Conservation (phyloP, 164 flowering plant genomes). For the Pachysandra terminalis region DNA sequence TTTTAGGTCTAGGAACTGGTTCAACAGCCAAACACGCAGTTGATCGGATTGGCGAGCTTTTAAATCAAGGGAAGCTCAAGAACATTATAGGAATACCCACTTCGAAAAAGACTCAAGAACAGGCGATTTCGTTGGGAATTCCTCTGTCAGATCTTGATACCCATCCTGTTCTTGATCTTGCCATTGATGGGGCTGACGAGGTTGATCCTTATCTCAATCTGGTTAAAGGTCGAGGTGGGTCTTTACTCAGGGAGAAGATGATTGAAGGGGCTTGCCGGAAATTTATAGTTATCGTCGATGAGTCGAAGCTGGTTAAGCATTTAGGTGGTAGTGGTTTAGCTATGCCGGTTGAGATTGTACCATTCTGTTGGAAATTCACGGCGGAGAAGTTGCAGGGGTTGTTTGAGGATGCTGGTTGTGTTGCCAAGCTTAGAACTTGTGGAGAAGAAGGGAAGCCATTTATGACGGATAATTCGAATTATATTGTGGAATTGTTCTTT, state of each 20-base stretch:
- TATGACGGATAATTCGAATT: slow-evolving; percentile 77
- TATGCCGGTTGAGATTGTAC: slow-evolving; percentile 85
- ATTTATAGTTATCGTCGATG: slow-evolving; percentile 80
- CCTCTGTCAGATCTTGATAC: slow-evolving; percentile 78
- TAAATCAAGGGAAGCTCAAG: slow-evolving; percentile 55
- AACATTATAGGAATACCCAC: slow-evolving; percentile 86
- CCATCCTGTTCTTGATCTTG: slow-evolving; percentile 70
- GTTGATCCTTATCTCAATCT: slow-evolving; percentile 76
- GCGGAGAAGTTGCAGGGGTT: slow-evolving; percentile 43
- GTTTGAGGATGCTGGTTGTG: slow-evolving; percentile 66
- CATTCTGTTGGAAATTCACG: slow-evolving; percentile 75
- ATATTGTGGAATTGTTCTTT: slow-evolving; percentile 83
- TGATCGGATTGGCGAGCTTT: slow-evolving; percentile 61
- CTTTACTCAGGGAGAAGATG: slow-evolving; percentile 87
- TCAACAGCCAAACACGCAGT: slow-evolving; percentile 88
- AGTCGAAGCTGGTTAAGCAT: slow-evolving; percentile 57
- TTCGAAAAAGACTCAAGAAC: slow-evolving; percentile 68
- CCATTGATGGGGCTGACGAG: slow-evolving; percentile 96
- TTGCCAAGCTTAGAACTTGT: slow-evolving; percentile 53
- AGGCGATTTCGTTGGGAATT: slow-evolving; percentile 66
- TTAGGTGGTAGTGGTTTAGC: slow-evolving; percentile 79
- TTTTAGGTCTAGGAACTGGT: slow-evolving; percentile 92
- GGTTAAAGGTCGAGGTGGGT: slow-evolving; percentile 92
- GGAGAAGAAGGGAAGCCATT: slow-evolving; percentile 39
- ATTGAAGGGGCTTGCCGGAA: slow-evolving; percentile 63